Evolutionary conservation across 306 rosid genomes (phyloP).

Genomic region (Castanea crenata): DNA sequence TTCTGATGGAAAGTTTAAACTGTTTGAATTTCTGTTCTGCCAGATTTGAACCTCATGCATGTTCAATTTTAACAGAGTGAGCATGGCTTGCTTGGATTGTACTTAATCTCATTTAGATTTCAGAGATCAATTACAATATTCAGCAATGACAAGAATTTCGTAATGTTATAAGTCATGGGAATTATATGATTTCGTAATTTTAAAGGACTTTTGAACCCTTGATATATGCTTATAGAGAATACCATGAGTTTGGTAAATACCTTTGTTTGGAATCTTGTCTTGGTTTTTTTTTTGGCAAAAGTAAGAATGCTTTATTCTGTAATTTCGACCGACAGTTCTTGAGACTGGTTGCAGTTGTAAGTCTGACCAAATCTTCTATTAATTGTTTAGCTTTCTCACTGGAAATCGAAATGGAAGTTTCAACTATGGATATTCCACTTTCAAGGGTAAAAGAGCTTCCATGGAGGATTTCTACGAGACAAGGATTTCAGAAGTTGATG

Average conservation of each 20-base stretch:
- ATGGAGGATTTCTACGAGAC: constrained; percentile 95
- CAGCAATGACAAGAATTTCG: too few relatives aligned
- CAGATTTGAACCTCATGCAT: too few relatives aligned
- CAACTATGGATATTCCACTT: constrained; percentile 89
- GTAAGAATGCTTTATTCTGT: neutral
- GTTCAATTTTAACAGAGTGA: too few relatives aligned
- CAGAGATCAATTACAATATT: too few relatives aligned
- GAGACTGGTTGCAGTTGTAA: constrained; percentile 6
- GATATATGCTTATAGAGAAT: neutral
- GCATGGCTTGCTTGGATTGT: too few relatives aligned
- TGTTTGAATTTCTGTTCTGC: too few relatives aligned
- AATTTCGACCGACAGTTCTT: neutral
- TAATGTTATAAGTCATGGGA: too few relatives aligned
- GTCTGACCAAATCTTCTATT: constrained; percentile 6
- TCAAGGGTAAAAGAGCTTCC: constrained; percentile 87
- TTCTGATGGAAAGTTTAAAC: too few relatives aligned
- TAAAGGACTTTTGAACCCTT: neutral
- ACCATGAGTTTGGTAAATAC: neutral
- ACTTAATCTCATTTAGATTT: too few relatives aligned
- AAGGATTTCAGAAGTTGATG: constrained; percentile 70
- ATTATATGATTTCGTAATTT: too few relatives aligned
- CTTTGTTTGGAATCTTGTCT: neutral
- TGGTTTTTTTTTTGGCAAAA: neutral
- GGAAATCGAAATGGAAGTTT: constrained; percentile 64
- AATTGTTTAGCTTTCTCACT: constrained; percentile 49